Conservation (phyloP, 106 monocot species). For the Ottelia alismoides region DNA sequence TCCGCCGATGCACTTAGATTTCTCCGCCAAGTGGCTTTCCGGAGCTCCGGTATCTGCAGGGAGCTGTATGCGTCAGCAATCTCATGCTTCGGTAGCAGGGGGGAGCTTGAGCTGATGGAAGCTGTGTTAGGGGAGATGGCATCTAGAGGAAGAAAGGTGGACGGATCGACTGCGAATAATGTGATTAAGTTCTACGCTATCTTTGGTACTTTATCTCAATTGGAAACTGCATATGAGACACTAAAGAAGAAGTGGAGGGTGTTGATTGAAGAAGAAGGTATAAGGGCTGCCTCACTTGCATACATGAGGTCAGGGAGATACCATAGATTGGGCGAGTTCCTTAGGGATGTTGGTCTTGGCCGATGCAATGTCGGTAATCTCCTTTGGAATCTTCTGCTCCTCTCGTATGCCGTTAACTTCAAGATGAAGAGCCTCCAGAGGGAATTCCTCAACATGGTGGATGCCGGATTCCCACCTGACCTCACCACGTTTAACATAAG, state of each 20-base stretch:
- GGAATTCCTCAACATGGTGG: slow-evolving; percentile 73
- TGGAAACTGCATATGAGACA: slow-evolving; percentile 57
- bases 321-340: slow-evolving; percentile 64
- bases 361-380: slow-evolving; percentile 73
- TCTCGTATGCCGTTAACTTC: slow-evolving; percentile 87
- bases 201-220: slow-evolving; percentile 48
- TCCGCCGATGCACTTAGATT: slow-evolving; percentile 42
- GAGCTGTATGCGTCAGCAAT: slow-evolving; percentile 44
- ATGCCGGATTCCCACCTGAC: slow-evolving; percentile 69
- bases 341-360: slow-evolving; percentile 62
- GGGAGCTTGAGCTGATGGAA: slow-evolving; percentile 70
- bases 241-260: slow-evolving; percentile 64
- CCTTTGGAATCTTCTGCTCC: slow-evolving; percentile 76
- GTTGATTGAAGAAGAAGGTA: slow-evolving; percentile 49
- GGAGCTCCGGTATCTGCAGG: slow-evolving; percentile 15
- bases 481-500: slow-evolving; percentile 81
- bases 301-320: slow-evolving; percentile 57
- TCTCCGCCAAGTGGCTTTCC: slow-evolving; percentile 28
- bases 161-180: slow-evolving; percentile 54
- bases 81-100: slow-evolving; percentile 60
- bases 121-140: slow-evolving; percentile 39
- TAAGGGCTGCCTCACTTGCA: slow-evolving; percentile 43
- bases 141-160: slow-evolving; percentile 50
- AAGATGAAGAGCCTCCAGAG: slow-evolving; percentile 96
- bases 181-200: slow-evolving; percentile 41